Conservation (phyloP, 208 protist species). For the Wallacemonas sp. region DNA sequence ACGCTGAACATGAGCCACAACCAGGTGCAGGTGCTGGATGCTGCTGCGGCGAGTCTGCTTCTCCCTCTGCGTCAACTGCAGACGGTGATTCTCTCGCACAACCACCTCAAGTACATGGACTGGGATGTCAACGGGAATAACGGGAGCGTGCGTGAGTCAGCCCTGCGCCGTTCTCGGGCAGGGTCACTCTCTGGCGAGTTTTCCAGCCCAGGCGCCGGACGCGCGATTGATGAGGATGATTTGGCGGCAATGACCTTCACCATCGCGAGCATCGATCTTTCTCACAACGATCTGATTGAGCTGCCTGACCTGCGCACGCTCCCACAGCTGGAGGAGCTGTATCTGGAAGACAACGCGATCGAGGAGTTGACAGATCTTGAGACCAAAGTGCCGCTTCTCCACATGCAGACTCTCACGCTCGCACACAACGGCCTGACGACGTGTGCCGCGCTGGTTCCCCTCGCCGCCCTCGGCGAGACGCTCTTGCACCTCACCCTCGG, state of each 20-base stretch:
- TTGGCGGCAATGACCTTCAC: conserved; percentile 25
- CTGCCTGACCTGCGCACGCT: conserved; percentile 75
- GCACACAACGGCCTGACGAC: conserved; percentile 43
- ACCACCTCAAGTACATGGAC: conserved; percentile 59
- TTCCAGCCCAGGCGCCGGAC: not conserved
- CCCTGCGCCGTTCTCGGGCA: not conserved
- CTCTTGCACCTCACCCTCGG: conserved; percentile 50
- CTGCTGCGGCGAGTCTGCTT: conserved; percentile 47
- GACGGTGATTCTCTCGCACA: conserved; percentile 66
- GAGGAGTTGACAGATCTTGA: conserved; percentile 64
- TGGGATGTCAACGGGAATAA: conserved; percentile 6
- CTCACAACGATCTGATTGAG: conserved; percentile 80
- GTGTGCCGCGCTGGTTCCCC: conserved; percentile 38
- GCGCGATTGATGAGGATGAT: conserved; percentile 12
- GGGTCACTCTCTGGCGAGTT: not conserved
- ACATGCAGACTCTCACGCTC: conserved; percentile 52
- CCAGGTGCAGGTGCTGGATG: conserved; percentile 58
- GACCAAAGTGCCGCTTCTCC: conserved; percentile 51
- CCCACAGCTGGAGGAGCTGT: conserved; percentile 57
- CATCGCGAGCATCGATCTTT: conserved; percentile 46
- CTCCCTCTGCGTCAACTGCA: conserved; percentile 43
- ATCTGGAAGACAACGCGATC: conserved; percentile 74
- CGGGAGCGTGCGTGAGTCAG: not conserved
- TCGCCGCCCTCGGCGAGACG: conserved; percentile 64
- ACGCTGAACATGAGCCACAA: conserved; percentile 83